A percentile compares a stretch with the other conserved stretches of the same genome.
These are phyloP conservation scores for Pichia sp. DNA, from an alignment of 1,139 yeast species.

Conservation along the genomic window DNA sequence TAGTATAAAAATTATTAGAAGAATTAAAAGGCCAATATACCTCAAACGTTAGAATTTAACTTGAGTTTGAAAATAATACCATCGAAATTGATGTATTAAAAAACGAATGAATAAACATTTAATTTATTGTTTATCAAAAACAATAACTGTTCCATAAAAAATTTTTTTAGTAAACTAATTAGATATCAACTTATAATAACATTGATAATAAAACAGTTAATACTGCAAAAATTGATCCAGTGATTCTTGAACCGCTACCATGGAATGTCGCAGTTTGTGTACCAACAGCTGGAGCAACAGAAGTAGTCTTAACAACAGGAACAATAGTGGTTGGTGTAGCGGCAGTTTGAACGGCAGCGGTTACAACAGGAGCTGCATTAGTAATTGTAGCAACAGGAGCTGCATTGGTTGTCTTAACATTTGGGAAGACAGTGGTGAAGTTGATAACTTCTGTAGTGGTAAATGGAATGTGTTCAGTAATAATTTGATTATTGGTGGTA, in stretches of 20 bases:
- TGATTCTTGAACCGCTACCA: constrained; percentile 28
- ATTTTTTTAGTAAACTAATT: neutral
- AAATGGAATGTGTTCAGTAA: constrained; percentile 15
- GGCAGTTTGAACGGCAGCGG: no score
- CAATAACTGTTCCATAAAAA: no score
- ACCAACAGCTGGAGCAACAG: neutral
- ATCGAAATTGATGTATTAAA: constrained; percentile 1
- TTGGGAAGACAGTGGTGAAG: no score
- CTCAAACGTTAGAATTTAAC: no score
- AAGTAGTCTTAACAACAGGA: no score
- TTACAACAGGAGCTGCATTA: no score
- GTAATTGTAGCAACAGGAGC: constrained; percentile 23
- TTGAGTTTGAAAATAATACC: constrained; percentile 13
- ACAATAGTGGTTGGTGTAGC: constrained; percentile 25
- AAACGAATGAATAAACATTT: neutral
- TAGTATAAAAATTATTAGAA: neutral
- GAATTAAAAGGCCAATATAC: neutral
- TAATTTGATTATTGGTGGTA: constrained; percentile 12
- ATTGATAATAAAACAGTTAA: constrained; percentile 18
- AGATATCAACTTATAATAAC: constrained; percentile 10
- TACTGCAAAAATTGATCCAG: constrained; percentile 23
- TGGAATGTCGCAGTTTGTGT: constrained; percentile 19
- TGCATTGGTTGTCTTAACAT: no score
- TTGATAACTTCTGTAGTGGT: constrained; percentile 20
- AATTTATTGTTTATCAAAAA: no score